Evolutionary conservation across 129 eudicot genomes (phyloP).

Genomic region (Flaveria trinervia): DNA sequence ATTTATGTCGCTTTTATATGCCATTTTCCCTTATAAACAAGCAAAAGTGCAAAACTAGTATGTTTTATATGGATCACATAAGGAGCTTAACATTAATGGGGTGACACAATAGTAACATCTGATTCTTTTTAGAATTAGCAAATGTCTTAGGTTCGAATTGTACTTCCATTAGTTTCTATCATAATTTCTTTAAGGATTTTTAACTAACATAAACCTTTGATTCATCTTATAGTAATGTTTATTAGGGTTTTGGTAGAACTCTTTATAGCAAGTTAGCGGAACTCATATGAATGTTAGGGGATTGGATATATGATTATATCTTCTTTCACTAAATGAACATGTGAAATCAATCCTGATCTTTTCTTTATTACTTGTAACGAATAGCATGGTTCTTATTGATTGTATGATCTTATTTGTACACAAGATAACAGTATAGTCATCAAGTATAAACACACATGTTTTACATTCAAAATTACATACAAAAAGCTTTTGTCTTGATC

Average conservation of each 20-base stretch:
- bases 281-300: neutral
- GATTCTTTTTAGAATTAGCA: too few relatives aligned
- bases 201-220: too few relatives aligned
- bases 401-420: slow-evolving; percentile 27
- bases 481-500: slow-evolving; percentile 27
- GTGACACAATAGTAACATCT: too few relatives aligned
- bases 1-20: neutral
- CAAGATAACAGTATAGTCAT: slow-evolving; percentile 20
- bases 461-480: slow-evolving; percentile 28
- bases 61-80: neutral
- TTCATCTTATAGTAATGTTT: too few relatives aligned
- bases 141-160: too few relatives aligned
- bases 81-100: neutral
- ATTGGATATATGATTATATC: neutral
- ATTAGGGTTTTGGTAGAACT: too few relatives aligned
- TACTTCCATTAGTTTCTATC: too few relatives aligned
- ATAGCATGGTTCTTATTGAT: slow-evolving; percentile 28
- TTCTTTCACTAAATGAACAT: neutral
- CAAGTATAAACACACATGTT: slow-evolving; percentile 26
- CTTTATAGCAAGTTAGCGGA: neutral
- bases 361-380: neutral
- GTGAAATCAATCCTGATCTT: neutral
- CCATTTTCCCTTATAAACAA: neutral
- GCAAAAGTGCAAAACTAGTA: neutral
- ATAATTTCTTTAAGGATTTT: too few relatives aligned